These are phyloP conservation scores for Camelina hispida DNA, from an alignment of 345 rosid species.

Conservation along the genomic window DNA sequence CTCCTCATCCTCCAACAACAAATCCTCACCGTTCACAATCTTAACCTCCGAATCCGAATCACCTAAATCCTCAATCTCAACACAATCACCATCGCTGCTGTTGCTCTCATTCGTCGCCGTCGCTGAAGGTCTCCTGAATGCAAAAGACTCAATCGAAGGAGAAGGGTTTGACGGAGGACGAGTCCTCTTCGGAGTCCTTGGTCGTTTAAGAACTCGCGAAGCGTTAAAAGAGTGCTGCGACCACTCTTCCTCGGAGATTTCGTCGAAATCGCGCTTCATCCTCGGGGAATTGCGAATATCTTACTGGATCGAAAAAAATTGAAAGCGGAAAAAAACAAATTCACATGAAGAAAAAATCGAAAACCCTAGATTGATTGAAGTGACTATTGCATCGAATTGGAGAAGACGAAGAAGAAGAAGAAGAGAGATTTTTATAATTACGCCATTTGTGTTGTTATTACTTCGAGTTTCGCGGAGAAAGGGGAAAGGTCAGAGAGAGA, in stretches of 20 bases:
- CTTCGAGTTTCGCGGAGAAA: slow-evolving; percentile 45
- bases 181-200: slow-evolving; percentile 41
- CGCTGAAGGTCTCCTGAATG: slow-evolving; percentile 50
- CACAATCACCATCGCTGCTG: slow-evolving; percentile 54
- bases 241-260: slow-evolving; percentile 98
- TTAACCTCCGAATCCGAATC: slow-evolving; percentile 46
- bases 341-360: slow-evolving; percentile 21
- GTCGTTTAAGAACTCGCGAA: slow-evolving; percentile 68
- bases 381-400: slow-evolving; percentile 19
- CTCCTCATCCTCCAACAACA: slow-evolving; percentile 46
- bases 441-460: slow-evolving; percentile 16
- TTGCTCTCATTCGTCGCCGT: slow-evolving; percentile 20
- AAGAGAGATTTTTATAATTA: neutral
- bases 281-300: slow-evolving; percentile 10
- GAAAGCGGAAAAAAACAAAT: neutral
- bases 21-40: slow-evolving; percentile 41
- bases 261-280: slow-evolving; percentile 78
- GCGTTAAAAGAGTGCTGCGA: slow-evolving; percentile 71
- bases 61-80: slow-evolving; percentile 45
- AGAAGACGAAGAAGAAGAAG: slow-evolving; percentile 28
- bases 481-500: slow-evolving; percentile 28
- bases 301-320: slow-evolving; percentile 5
- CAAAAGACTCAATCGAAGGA: slow-evolving; percentile 84
- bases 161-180: slow-evolving; percentile 44
- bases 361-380: slow-evolving; percentile 36